phyloP scores from a whole-genome alignment of 768 basidiomycete genomes.

The Lentinula edodes region DNA sequence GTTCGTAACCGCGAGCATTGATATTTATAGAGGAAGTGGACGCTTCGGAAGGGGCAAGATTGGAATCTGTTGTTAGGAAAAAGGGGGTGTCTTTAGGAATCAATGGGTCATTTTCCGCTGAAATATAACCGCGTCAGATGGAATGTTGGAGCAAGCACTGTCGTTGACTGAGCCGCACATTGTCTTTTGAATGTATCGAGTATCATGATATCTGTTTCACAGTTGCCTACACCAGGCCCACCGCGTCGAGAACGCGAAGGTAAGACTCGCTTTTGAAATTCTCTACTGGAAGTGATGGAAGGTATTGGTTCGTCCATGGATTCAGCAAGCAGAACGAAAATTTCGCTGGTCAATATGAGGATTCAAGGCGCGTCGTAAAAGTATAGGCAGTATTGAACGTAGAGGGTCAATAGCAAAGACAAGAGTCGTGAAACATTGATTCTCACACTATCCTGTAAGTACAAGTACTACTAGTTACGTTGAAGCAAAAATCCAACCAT shows the following conservation, averaged over 20 bases:
- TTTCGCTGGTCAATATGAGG: neutral
- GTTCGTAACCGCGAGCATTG: constrained; percentile 58
- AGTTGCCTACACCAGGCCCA: constrained; percentile 74
- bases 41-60: constrained; percentile 35
- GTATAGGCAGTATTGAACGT: neutral
- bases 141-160: constrained; percentile 9
- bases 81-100: constrained; percentile 64
- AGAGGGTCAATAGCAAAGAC: neutral
- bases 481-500: constrained; percentile 47
- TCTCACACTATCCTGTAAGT: neutral
- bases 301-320: neutral
- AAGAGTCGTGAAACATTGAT: neutral
- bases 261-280: constrained; percentile 71
- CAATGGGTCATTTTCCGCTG: constrained; percentile 69
- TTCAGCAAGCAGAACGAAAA: neutral
- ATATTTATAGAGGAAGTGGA: constrained; percentile 26
- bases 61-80: constrained; percentile 68
- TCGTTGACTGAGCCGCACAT: constrained; percentile 42
- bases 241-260: constrained; percentile 79
- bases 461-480: neutral
- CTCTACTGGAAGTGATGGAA: constrained; percentile 20
- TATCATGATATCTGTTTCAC: constrained; percentile 79
- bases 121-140: constrained; percentile 14
- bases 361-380: neutral
- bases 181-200: constrained; percentile 74